Evolutionary conservation across 805 yeast genomes (phyloP), one percentile per base, ranked within the genome.

Genomic region (Teunomyces aglyptinius): DNA sequence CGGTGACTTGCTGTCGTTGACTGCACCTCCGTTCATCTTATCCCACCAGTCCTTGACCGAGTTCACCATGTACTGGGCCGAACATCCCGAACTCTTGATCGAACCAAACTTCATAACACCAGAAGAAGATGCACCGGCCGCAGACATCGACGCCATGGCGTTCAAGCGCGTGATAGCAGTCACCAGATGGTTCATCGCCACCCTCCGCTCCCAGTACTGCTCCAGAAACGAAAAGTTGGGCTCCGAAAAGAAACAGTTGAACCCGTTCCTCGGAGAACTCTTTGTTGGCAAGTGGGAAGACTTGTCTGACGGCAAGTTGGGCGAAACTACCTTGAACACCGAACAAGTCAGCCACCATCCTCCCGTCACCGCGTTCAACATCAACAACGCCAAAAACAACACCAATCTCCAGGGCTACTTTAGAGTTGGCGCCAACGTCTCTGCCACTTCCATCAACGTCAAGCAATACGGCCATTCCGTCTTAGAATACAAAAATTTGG

Each of bases 341-440:
- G 99, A 94, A 68, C 99, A 94, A 69, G 97, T 94, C 11, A 83
- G 91, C 51, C 99, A 94, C 70, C 99, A 94, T 66, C 99, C 99
- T 13, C 98, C 99, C 20, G 85, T 87, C 29, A 91, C 98, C n/a
- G 97, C 94, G 5, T 94, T 90, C 63, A 80, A 90, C 36, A 79
- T 94, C 46, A 71, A 80, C 59, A 90, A 90, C 63, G 86, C 83
- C 51, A 80, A 81, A 58, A 77, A 85, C 64, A 77, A 83, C 28
- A 84, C 85, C 20, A 68, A 73, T 35, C 73, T 90, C 51, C 87
- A 91, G 65, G 99, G 99, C 45, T 92, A 89, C 70, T 91, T 88
- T 61, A 92, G 92, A 33, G 81, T 92, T 60, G 86, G 81, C 65
- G 91, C 97, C 20, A 81, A 88, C 18, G 85, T 94, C 69, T 77